These are phyloP conservation scores for Calvatia gigantea DNA, from an alignment of 768 basidiomycete genomes.

Conservation along the genomic window DNA sequence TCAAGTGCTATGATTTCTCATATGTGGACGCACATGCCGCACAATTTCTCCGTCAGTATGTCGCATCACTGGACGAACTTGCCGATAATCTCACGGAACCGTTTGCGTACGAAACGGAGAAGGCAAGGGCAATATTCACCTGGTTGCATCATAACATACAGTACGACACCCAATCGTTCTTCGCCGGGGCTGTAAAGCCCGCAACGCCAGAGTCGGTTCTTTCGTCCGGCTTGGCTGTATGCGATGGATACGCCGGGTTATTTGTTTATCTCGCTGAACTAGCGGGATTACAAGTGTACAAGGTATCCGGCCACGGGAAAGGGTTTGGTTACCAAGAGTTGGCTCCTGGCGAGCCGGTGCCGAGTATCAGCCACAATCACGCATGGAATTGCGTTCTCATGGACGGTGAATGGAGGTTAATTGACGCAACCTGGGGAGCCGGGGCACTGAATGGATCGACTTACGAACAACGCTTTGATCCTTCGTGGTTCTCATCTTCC, in stretches of 20 bases:
- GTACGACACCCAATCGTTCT: slow-evolving; percentile 40
- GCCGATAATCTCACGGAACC: slow-evolving; percentile 38
- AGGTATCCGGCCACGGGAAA: slow-evolving; percentile 44
- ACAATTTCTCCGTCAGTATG: slow-evolving; percentile 37
- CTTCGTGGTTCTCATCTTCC: slow-evolving; percentile 39
- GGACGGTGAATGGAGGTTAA: slow-evolving; percentile 42
- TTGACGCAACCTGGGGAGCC: slow-evolving; percentile 49
- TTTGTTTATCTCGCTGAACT: slow-evolving; percentile 36
- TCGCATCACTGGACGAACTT: slow-evolving; percentile 34
- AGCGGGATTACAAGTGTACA: slow-evolving; percentile 36
- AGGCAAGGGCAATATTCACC: slow-evolving; percentile 42
- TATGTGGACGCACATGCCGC: slow-evolving; percentile 40
- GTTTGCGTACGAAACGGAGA: slow-evolving; percentile 39
- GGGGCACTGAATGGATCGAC: slow-evolving; percentile 33
- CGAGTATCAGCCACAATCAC: slow-evolving; percentile 37
- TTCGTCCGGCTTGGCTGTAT: slow-evolving; percentile 42
- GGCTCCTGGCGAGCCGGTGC: slow-evolving; percentile 28
- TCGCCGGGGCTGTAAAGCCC: slow-evolving; percentile 35
- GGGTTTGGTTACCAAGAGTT: slow-evolving; percentile 37
- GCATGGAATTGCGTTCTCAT: slow-evolving; percentile 46
- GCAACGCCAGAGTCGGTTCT: slow-evolving; percentile 37
- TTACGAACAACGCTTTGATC: slow-evolving; percentile 33
- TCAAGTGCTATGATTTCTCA: slow-evolving; percentile 42
- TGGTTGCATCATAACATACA: slow-evolving; percentile 47
- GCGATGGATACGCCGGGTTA: slow-evolving; percentile 46